phyloP scores from a whole-genome alignment of 148 eudicot species.

The Rhododendron griersonianum region DNA sequence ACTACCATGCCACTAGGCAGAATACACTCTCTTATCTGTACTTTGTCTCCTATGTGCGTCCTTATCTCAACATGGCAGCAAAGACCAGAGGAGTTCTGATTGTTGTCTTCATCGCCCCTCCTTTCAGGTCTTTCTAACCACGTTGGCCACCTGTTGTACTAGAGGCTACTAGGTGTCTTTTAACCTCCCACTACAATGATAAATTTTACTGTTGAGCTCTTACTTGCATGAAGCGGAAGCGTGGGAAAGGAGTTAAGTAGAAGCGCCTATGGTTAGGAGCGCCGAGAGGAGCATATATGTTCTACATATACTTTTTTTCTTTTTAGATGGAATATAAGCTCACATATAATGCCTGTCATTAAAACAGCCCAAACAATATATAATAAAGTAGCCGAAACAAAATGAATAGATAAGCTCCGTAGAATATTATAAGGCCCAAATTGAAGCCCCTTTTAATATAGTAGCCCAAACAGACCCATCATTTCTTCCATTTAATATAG shows the following conservation, averaged over 20 bases:
- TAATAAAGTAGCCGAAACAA: background rate
- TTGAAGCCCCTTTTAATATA: background rate
- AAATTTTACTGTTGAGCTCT: background rate
- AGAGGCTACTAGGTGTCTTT: background rate
- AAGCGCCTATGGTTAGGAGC: background rate
- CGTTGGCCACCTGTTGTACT: background rate
- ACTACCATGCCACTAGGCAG: background rate
- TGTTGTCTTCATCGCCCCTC: background rate
- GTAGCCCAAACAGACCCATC: background rate
- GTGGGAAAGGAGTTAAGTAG: background rate
- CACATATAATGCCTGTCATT: background rate
- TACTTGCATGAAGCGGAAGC: background rate
- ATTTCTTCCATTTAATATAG: background rate
- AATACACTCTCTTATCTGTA: background rate
- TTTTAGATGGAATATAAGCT: background rate
- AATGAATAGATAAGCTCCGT: background rate
- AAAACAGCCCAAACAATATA: background rate
- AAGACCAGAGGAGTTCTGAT: background rate
- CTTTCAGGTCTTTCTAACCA: background rate
- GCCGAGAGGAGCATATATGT: background rate
- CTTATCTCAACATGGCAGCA: background rate
- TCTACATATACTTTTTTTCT: background rate
- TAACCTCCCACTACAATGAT: background rate
- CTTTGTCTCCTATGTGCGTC: background rate
- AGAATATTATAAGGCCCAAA: background rate